Evolutionary conservation across 306 rosid species (phyloP).

Genomic region (Arachis stenosperma): DNA sequence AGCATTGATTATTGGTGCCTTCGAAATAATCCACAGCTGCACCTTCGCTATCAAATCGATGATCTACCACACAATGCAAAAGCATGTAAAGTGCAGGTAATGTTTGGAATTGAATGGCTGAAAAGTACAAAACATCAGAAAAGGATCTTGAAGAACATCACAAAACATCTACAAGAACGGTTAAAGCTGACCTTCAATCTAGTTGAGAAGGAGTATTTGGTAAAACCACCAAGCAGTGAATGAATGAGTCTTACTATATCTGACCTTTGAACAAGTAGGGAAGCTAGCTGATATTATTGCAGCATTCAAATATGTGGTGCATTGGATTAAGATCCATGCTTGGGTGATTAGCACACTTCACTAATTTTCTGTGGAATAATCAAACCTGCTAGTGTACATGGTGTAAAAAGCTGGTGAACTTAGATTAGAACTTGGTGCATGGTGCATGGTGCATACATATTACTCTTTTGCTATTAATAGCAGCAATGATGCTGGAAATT

Average conservation of each 20-base stretch:
- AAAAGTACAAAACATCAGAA: constrained; percentile 80
- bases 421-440: not conserved
- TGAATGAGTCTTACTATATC: constrained; percentile 27
- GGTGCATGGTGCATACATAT: not conserved
- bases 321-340: constrained; percentile 10
- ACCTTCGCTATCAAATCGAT: constrained; percentile 78
- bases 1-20: constrained; percentile 32
- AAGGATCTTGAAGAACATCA: constrained; percentile 74
- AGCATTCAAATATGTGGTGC: constrained; percentile 23
- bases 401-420: not conserved
- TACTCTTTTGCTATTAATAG: constrained; percentile 8
- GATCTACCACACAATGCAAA: constrained; percentile 55
- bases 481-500: constrained; percentile 8
- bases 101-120: constrained; percentile 87
- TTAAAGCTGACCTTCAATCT: constrained; percentile 51
- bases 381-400: constrained; percentile 2
- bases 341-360: not conserved
- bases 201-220: constrained; percentile 69
- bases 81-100: constrained; percentile 65
- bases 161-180: constrained; percentile 61
- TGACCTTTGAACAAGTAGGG: constrained; percentile 34
- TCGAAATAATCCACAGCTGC: constrained; percentile 68
- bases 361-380: not conserved
- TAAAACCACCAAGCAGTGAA: constrained; percentile 39
- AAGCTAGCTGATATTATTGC: constrained; percentile 31